These are phyloP conservation scores for Capronia americana DNA, from an alignment of 2,329 filamentous ascomycete species.

Conservation along the genomic window DNA sequence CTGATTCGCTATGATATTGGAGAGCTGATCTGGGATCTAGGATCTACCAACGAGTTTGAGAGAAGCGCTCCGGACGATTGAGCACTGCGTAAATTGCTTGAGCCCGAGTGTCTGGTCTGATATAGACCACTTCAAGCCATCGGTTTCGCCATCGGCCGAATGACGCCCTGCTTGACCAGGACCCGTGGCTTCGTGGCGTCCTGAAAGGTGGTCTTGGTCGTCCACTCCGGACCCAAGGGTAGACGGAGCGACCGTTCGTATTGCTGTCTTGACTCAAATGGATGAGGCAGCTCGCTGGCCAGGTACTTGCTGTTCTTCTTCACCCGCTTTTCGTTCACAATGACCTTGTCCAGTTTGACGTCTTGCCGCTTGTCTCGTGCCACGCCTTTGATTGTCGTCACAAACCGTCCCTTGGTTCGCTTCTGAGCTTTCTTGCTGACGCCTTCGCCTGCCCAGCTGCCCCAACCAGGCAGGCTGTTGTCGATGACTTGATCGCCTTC, in stretches of 20 bases:
- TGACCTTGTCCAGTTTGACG: conserved; percentile 79
- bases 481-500: conserved; percentile 85
- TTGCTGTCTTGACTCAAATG: conserved; percentile 77
- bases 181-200: conserved; percentile 85
- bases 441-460: conserved; percentile 85
- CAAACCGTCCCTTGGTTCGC: conserved; percentile 61
- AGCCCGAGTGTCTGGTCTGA: neutral
- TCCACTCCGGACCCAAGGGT: conserved; percentile 92
- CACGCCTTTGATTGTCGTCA: conserved; percentile 66
- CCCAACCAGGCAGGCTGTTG: conserved; percentile 92
- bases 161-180: conserved; percentile 87
- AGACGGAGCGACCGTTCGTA: conserved; percentile 79
- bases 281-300: conserved; percentile 81
- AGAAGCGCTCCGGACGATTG: neutral
- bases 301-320: conserved; percentile 93
- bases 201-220: conserved; percentile 95
- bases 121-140: conserved; percentile 49
- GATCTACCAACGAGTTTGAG: neutral
- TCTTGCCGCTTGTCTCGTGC: conserved; percentile 81
- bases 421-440: conserved; percentile 69
- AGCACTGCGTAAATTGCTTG: neutral
- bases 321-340: conserved; percentile 87
- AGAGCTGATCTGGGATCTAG: neutral
- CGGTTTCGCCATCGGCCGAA: conserved; percentile 85
- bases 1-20: neutral